A percentile compares a stretch with the other conserved stretches of the same genome.
These are phyloP conservation scores for Chamaecrista fasciculata DNA, from an alignment of 306 rosid species.

Conservation along the genomic window DNA sequence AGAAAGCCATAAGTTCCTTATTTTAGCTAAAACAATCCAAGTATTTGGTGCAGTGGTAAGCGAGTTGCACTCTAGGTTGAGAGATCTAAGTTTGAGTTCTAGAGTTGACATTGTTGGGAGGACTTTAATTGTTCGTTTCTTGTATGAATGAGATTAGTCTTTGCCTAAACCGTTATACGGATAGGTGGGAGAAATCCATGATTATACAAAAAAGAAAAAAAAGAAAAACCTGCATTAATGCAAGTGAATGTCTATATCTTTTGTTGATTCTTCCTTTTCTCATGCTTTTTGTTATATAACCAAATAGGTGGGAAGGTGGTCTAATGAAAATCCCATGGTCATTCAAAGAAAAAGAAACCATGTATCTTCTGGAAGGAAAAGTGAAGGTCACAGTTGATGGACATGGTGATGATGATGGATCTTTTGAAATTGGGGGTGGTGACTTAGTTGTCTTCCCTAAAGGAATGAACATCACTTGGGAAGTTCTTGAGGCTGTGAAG, in stretches of 20 bases:
- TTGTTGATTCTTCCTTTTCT: background rate
- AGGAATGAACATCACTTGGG: constrained; percentile 64
- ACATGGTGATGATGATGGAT: constrained; percentile 30
- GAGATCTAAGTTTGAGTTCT: no score
- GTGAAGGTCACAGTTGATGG: constrained; percentile 50
- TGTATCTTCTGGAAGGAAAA: constrained; percentile 53
- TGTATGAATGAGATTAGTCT: no score
- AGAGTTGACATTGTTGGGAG: no score
- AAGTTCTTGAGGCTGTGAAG: constrained; percentile 47
- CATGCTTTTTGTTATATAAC: background rate
- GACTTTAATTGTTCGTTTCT: no score
- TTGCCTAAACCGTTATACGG: no score
- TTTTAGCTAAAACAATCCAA: background rate
- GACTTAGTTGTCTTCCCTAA: constrained; percentile 55
- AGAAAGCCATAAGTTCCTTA: background rate
- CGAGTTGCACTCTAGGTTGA: no score
- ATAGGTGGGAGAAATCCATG: no score
- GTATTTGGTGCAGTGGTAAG: no score
- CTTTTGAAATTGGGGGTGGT: constrained; percentile 56
- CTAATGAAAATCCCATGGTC: constrained; percentile 53
- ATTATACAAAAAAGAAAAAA: no score
- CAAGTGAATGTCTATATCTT: background rate
- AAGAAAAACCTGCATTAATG: background rate
- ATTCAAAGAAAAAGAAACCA: constrained; percentile 43
- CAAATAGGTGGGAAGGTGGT: constrained; percentile 46